phyloP scores from a whole-genome alignment of 2,329 filamentous ascomycete genomes.

The Fusarium torulosum region DNA sequence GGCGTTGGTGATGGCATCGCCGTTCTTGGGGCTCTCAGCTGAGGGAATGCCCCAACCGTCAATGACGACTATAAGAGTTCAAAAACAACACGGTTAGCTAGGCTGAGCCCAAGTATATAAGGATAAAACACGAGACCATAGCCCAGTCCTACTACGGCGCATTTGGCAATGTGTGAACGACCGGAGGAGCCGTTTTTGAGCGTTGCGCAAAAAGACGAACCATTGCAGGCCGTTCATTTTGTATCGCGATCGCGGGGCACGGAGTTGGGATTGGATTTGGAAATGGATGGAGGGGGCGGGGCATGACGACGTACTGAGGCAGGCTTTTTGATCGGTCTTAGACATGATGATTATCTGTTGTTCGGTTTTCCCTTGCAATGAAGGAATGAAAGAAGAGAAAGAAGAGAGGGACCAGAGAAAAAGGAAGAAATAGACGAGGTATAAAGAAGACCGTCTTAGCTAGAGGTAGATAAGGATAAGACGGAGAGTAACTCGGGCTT shows the following conservation, averaged over 20 bases:
- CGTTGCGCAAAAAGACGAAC: slow-evolving; percentile 36
- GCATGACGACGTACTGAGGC: slow-evolving; percentile 66
- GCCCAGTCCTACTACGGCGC: slow-evolving; percentile 53
- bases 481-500: slow-evolving; percentile 35
- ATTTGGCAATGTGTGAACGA: slow-evolving; percentile 23
- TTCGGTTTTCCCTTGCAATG: slow-evolving; percentile 18
- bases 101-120: slow-evolving; percentile 68
- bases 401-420: slow-evolving; percentile 18
- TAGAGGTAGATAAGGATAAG: slow-evolving; percentile 38
- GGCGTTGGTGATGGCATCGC: slow-evolving; percentile 94
- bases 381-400: slow-evolving; percentile 36
- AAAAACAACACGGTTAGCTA: slow-evolving; percentile 71
- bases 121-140: slow-evolving; percentile 63
- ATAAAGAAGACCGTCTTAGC: slow-evolving; percentile 24
- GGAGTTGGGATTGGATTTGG: slow-evolving; percentile 38
- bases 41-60: slow-evolving; percentile 96
- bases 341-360: slow-evolving; percentile 57
- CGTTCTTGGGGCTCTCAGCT: slow-evolving; percentile 83
- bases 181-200: slow-evolving; percentile 40
- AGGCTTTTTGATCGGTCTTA: slow-evolving; percentile 70
- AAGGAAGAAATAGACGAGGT: slow-evolving; percentile 24
- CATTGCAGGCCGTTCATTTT: slow-evolving; percentile 12
- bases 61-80: slow-evolving; percentile 83
- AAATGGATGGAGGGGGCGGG: slow-evolving; percentile 46
- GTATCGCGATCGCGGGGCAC: slow-evolving; percentile 40